Evolutionary conservation across 306 rosid genomes (phyloP).

Genomic region (Trifolium fragiferum): DNA sequence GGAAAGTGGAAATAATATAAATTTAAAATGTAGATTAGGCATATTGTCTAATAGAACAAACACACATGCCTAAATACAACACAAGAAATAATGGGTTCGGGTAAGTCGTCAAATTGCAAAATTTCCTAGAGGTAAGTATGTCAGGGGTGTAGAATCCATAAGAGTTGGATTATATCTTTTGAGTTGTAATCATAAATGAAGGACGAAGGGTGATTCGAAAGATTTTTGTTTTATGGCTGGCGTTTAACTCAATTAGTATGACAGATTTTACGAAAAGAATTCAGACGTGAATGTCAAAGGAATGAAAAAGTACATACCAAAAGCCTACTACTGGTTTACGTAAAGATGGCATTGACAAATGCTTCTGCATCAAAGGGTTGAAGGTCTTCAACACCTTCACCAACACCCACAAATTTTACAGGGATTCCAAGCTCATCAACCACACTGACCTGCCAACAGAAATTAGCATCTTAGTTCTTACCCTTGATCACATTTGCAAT

Average conservation of each 20-base stretch:
- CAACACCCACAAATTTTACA: slow-evolving; percentile 94
- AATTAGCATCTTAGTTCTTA: slow-evolving; percentile 26
- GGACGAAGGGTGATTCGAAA: too few relatives aligned
- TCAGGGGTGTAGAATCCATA: not conserved
- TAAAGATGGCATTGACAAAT: slow-evolving; percentile 90
- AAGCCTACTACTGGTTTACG: slow-evolving; percentile 37
- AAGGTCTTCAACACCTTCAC: slow-evolving; percentile 91
- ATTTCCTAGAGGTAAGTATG: not conserved
- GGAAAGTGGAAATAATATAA: not conserved
- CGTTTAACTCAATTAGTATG: slow-evolving; percentile 10
- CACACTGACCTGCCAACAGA: slow-evolving; percentile 80
- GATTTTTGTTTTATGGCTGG: not conserved
- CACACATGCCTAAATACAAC: slow-evolving; percentile 14
- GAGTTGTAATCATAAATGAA: not conserved
- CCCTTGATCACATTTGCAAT: slow-evolving; percentile 10
- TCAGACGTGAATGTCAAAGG: slow-evolving; percentile 9
- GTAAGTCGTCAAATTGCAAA: slow-evolving; percentile 3
- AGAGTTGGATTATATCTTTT: not conserved
- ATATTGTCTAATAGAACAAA: not conserved
- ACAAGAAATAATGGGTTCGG: not conserved
- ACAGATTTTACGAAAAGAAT: not conserved
- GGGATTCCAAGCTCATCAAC: slow-evolving; percentile 97
- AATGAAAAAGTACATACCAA: slow-evolving; percentile 39
- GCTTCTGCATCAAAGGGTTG: slow-evolving; percentile 96
- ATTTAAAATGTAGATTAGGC: slow-evolving; percentile 4